phyloP scores from a whole-genome alignment of 495 filamentous ascomycete species.

The Penicillium nucicola region DNA sequence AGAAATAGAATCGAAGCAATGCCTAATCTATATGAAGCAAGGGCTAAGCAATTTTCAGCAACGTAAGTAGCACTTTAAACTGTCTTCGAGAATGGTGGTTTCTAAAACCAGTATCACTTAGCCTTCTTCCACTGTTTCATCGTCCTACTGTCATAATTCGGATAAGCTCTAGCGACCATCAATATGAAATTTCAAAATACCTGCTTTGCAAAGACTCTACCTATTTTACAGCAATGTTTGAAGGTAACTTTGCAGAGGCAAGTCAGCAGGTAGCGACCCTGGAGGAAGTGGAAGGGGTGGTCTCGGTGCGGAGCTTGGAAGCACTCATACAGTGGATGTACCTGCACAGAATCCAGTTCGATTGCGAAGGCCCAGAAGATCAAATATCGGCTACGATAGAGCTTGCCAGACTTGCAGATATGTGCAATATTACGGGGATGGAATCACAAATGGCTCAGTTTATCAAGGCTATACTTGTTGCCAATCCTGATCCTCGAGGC shows the following conservation, averaged over 20 bases:
- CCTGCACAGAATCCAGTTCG: conserved; percentile 14
- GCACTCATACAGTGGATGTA: conserved; percentile 27
- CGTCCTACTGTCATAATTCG: too few species aligned
- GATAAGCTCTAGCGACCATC: too few species aligned
- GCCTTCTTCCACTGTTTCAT: too few species aligned
- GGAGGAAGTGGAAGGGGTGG: conserved; percentile 23
- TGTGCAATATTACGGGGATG: conserved; percentile 15
- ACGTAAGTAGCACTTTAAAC: too few species aligned
- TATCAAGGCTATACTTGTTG: conserved; percentile 15
- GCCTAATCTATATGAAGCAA: too few species aligned
- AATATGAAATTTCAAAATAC: background rate
- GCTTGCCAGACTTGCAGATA: conserved; percentile 27
- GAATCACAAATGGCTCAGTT: conserved; percentile 17
- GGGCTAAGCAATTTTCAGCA: too few species aligned
- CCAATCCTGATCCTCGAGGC: background rate
- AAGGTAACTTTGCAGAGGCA: conserved; percentile 25
- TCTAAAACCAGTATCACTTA: too few species aligned
- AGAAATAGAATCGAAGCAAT: too few species aligned
- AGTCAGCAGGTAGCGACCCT: conserved; percentile 19
- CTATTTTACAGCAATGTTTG: conserved; percentile 29
- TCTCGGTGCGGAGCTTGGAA: conserved; percentile 23
- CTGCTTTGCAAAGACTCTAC: conserved; percentile 25
- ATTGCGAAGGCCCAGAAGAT: conserved; percentile 7
- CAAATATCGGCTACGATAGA: conserved; percentile 22
- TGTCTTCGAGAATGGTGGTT: too few species aligned